A percentile compares a stretch with the other conserved stretches of the same genome.
These are phyloP conservation scores for Globisporangium cederbergense DNA, from an alignment of 352 stramenopile genomes.

Conservation along the genomic window DNA sequence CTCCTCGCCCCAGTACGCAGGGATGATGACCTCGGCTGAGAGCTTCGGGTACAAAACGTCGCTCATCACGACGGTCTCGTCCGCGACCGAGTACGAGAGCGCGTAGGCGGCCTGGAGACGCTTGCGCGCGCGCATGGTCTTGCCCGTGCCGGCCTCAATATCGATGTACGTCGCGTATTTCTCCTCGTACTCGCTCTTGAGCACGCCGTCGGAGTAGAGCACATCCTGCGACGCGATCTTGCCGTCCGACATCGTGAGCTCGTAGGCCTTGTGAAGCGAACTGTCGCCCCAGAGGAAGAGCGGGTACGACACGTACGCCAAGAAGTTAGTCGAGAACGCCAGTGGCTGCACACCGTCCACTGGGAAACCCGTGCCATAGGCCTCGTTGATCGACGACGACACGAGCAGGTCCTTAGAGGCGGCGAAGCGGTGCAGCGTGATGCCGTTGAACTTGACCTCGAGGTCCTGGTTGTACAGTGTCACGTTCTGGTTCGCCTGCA, in stretches of 20 bases:
- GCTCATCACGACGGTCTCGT: slow-evolving; percentile 43
- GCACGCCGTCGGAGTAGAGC: slow-evolving; percentile 39
- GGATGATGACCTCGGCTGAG: slow-evolving; percentile 49
- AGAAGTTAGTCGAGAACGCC: slow-evolving; percentile 47
- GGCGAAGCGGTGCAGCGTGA: slow-evolving; percentile 51
- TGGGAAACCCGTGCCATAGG: slow-evolving; percentile 42
- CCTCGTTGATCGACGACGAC: slow-evolving; percentile 16
- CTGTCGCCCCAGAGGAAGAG: slow-evolving; percentile 57
- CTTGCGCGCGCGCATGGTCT: slow-evolving; percentile 68
- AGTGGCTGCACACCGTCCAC: slow-evolving; percentile 52
- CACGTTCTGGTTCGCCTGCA: slow-evolving; percentile 55
- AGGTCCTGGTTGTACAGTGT: slow-evolving; percentile 43
- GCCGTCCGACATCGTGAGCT: slow-evolving; percentile 52
- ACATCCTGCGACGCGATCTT: slow-evolving; percentile 31
- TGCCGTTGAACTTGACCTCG: slow-evolving; percentile 40
- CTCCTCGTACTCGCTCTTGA: slow-evolving; percentile 49
- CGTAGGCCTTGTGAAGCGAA: slow-evolving; percentile 34
- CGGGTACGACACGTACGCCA: slow-evolving; percentile 57
- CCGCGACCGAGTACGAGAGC: slow-evolving; percentile 30
- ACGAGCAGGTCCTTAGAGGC: slow-evolving; percentile 35
- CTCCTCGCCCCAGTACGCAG: slow-evolving; percentile 61
- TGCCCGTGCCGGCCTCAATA: slow-evolving; percentile 64
- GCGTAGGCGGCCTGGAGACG: slow-evolving; percentile 64
- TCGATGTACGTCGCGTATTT: slow-evolving; percentile 59
- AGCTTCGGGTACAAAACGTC: slow-evolving; percentile 59